Conservation (phyloP, 805 yeast genomes). For the Scheffersomyces spartinae region DNA sequence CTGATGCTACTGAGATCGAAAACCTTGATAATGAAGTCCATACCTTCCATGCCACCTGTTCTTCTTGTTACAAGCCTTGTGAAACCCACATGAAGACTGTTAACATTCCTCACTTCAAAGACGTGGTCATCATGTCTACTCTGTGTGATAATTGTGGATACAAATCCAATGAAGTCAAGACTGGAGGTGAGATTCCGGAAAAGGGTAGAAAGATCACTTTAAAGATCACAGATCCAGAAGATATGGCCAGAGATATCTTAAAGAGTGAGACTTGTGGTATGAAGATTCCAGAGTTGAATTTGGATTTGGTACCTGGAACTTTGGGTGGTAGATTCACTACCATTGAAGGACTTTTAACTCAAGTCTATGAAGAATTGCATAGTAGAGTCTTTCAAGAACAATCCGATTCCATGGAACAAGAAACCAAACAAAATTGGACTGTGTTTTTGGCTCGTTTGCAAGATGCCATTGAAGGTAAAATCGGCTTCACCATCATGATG, state of each 20-base stretch:
- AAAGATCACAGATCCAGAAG: slow-evolving; percentile 78
- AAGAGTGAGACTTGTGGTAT: slow-evolving; percentile 91
- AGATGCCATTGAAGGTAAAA: slow-evolving; percentile 71
- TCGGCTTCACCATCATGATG: slow-evolving; percentile 76
- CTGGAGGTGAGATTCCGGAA: slow-evolving; percentile 93
- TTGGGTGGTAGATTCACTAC: slow-evolving; percentile 98
- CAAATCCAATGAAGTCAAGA: slow-evolving; percentile 94
- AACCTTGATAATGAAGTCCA: slow-evolving; percentile 86
- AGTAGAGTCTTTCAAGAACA: slow-evolving; percentile 74
- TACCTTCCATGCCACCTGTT: slow-evolving; percentile 85
- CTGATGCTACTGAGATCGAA: slow-evolving; percentile 72
- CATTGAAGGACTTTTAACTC: slow-evolving; percentile 81
- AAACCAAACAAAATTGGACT: slow-evolving; percentile 73
- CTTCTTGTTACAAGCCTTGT: slow-evolving; percentile 73
- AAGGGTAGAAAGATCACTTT: slow-evolving; percentile 69
- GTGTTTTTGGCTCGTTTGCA: slow-evolving; percentile 63
- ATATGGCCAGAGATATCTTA: slow-evolving; percentile 85
- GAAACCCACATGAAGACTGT: slow-evolving; percentile 95
- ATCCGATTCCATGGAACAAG: slow-evolving; percentile 83
- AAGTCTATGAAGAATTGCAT: slow-evolving; percentile 83
- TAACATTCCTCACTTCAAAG: slow-evolving; percentile 95
- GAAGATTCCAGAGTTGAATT: slow-evolving; percentile 72
- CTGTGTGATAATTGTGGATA: slow-evolving; percentile 88
- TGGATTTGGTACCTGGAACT: slow-evolving; percentile 93
- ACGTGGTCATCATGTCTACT: slow-evolving; percentile 93